Evolutionary conservation across 805 yeast genomes (phyloP), one percentile per base, ranked within the genome.

Genomic region (Monosporozyma aerobia): DNA sequence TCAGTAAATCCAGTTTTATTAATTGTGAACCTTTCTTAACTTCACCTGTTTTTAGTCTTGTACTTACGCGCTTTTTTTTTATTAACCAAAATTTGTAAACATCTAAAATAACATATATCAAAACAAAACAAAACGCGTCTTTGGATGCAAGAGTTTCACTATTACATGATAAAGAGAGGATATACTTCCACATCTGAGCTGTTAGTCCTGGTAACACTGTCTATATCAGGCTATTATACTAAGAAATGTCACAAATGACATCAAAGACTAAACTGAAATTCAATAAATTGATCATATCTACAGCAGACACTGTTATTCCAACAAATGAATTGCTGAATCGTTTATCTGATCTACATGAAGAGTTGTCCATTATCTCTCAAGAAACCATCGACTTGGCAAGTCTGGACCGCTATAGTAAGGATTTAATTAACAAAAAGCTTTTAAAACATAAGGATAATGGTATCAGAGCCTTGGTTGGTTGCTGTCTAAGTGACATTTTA

Each of bases 401-500:
- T 0, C 60, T 82, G 8, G 74, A 76, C 27, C 53, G 57, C 2
- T 70, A 83, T 14, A 78, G 79, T 51, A 68, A 65, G 27, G 82
- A 80, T 46, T 69, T 89, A 39, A 71, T 79, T 14, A 79, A 78
- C 59, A 77, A 75, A 53, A 87, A 84, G 58, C 69, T 87, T 13
- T 54, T 85, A 2, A 72, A 70, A 37, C 84, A 83, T 61, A 74
- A 79, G 48, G 88, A 87, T 61, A 54, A 64, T 3, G 94, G 92
- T 5, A 81, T 90, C 7, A 85, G 82, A 57, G 80, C 90, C 0
- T 79, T 74, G 53, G 77, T 77, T 1, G 82, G 94, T 7, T 84
- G 95, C 61, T 82, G 94, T 56, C 56, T 89, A 7, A 75, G 89
- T 5, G 96, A 90, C 63, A 73, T 90, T 9, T 68, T 90, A 44